phyloP scores from a whole-genome alignment of 2,329 filamentous ascomycete genomes.

The Aspergillus aculeatus region DNA sequence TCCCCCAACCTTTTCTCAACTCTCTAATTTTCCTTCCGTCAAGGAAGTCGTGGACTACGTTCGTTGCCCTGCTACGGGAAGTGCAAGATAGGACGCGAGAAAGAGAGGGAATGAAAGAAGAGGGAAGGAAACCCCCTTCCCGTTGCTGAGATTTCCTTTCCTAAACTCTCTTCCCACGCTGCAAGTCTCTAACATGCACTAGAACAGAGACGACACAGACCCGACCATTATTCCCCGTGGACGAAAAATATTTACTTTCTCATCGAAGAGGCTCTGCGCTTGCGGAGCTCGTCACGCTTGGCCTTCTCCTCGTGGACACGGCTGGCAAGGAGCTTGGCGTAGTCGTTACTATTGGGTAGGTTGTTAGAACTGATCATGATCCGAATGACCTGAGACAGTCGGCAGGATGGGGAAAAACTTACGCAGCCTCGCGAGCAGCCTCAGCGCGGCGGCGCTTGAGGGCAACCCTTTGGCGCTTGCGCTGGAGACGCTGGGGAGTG shows the following conservation, averaged over 20 bases:
- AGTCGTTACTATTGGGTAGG: constrained; percentile 71
- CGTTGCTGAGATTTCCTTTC: constrained; percentile 17
- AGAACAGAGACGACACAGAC: constrained; percentile 34
- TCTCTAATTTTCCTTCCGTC: neutral
- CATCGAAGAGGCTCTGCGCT: constrained; percentile 95
- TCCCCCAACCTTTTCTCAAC: neutral
- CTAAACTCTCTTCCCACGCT: constrained; percentile 17
- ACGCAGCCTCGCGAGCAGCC: constrained; percentile 97
- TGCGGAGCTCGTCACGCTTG: constrained; percentile 88
- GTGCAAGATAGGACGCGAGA: neutral
- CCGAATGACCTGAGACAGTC: neutral
- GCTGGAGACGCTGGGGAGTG: constrained; percentile 98
- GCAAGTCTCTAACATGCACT: constrained; percentile 12
- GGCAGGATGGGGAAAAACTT: constrained; percentile 50
- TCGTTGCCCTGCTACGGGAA: neutral
- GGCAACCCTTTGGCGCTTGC: constrained; percentile 97
- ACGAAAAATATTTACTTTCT: constrained; percentile 65
- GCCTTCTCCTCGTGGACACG: constrained; percentile 95
- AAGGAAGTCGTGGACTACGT: neutral
- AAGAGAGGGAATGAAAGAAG: neutral
- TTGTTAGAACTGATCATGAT: neutral
- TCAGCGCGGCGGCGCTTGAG: constrained; percentile 98
- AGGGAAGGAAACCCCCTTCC: constrained; percentile 16
- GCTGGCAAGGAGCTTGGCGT: constrained; percentile 93
- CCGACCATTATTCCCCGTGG: constrained; percentile 36